Evolutionary conservation across 2,329 filamentous ascomycete genomes (phyloP), one percentile per base, ranked within the genome.

Genomic region (Didymella glomerata): DNA sequence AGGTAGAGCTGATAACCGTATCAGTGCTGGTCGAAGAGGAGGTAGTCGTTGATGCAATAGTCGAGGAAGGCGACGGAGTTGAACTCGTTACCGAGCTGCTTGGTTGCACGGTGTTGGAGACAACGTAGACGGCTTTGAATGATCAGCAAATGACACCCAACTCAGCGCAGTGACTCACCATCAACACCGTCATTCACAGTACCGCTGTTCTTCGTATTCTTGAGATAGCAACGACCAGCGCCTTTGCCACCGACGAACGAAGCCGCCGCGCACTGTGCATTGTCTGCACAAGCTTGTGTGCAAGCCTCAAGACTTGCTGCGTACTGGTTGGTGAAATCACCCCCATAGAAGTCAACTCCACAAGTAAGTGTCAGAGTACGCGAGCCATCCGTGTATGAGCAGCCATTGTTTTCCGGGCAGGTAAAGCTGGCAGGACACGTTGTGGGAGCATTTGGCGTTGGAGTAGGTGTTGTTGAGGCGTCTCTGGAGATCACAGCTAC

Each of bases 161-260:
- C 4, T 34, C 16, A 36, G 11, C 30, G 4, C 2, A 18, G 11
- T 24, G 14, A 44, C 49, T 45, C 16, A 52, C 49, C 40, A 45
- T 52, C 49, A 18, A 45, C 18, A 6, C 20, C 38, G 20, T 52
- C 28, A 20, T 52, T 52, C 2, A 16, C 28, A 16, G 20, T 11
- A 7, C 2, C 20, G 14, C 28, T 32, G 20, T 41, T 41, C 14
- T 48, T 54, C 18, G 34, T 41, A 16, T 28, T n/a, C 10, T 54
- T 54, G 20, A 54, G 42, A 41, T 54, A 54, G 42, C 42, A 54
- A 2, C 34, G 30, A 11, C 50, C 50, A 0, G 20, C 41, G 13
- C 41, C 24, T 14, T 30, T 51, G n/a, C 48, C 48, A 30, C 48
- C 48, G 10, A 51, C 36, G 18, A 30, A 51, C 10, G 34, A 28